Evolutionary conservation across 106 monocot species (phyloP), one percentile per base, ranked within the genome.

Genomic region (Allium cepa): DNA sequence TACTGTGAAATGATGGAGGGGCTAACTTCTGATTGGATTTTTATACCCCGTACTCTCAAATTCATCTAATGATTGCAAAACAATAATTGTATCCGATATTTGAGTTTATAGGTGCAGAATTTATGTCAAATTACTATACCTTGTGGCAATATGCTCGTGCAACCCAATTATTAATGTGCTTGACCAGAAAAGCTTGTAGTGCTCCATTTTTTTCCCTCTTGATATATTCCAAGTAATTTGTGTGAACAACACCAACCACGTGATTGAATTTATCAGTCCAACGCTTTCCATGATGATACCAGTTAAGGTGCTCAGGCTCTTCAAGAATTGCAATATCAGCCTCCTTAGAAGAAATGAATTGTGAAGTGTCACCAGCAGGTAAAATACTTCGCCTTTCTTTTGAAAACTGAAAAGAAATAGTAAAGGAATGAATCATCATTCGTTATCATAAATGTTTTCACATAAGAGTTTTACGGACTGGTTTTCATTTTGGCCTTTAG

Each of bases 231-330:
- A 99, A 70, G 76, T 99, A 99, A 83, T 99, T 99, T 73, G 99
- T 99, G 78, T 99, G 99, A 56, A 93, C 93, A 57, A 99, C 77
- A 26, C 99, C 99, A 64, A 99, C 73, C 18, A 99, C 99, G 76
- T 90, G 90, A 77, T 93, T 99, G 68, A 99, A 99, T 63, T 90
- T 99, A 74, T 93, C 93, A 15, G 99, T 93, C 99, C 99, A 99
- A 12, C 93, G 92, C 71, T 79, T 90, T 10, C 99, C 99, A 80
- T 99, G 99, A 78, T 99, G 90, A 69, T 99, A 99, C 99, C 99
- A 99, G 77, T 99, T 99, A 65, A 99, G 77, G 78, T 99, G 99
- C 74, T 99, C 99, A 15, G 99, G 93, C 72, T 99, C 93, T 79
- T 99, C 99, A 12, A 99, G 64, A 77, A 99, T 93, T 11, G 99